phyloP scores from a whole-genome alignment of 176 grass and related monocot genomes.

The Carex kokanica region DNA sequence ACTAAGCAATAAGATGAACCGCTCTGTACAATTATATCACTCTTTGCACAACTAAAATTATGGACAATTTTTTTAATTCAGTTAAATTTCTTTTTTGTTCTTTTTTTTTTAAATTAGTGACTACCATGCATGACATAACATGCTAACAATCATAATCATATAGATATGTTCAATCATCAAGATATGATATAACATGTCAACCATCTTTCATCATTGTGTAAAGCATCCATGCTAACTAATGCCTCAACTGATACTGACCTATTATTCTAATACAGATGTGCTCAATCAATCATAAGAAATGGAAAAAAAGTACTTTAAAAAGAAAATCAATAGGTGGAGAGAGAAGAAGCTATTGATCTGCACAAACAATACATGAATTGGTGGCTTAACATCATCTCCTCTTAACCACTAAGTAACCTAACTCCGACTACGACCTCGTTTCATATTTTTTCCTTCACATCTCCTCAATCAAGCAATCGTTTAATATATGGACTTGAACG shows the following conservation, averaged over 20 bases:
- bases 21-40: too few species aligned
- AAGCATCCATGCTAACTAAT: neutral
- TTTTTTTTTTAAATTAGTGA: neutral
- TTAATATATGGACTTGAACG: neutral
- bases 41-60: neutral
- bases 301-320: neutral
- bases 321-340: neutral
- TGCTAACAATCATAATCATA: neutral
- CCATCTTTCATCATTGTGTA: neutral
- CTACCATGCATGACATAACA: neutral
- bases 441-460: conserved; percentile 15
- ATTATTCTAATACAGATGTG: neutral
- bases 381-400: conserved; percentile 7
- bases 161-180: neutral
- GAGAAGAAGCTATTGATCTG: neutral
- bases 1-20: too few species aligned
- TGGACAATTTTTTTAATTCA: neutral
- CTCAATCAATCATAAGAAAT: neutral
- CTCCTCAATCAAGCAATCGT: neutral
- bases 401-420: conserved; percentile 22
- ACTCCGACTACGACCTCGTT: neutral
- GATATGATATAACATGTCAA: neutral
- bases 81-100: neutral
- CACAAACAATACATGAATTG: neutral
- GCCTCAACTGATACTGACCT: neutral